Evolutionary conservation across 257 asterid species (phyloP), one percentile per base, ranked within the genome.

Genomic region (Petunia axillaris): DNA sequence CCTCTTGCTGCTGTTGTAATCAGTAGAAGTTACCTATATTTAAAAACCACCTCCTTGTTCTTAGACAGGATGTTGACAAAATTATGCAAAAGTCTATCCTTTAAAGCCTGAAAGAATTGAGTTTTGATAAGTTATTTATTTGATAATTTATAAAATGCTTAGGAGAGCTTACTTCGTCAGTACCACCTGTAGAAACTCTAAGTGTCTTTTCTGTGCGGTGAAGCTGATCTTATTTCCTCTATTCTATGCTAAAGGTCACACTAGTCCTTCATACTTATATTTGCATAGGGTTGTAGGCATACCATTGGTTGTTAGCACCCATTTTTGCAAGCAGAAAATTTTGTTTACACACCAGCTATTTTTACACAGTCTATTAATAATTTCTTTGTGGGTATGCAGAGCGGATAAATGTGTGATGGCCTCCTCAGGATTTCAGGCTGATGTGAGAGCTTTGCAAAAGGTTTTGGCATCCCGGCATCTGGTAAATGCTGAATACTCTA

Each of bases 381-480:
- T 25, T 36, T 36, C 44, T 63, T 63, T 63, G 68, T 81, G 65
- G 44, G 68, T 25, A 78, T 73, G 80, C 81, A 94, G 98, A 66
- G 96, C 95, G 82, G 98, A 89, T 82, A 94, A 90, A 83, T 85
- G 94, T 8, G 87, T 91, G 84, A 87, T 92, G 97, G 97, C 98
- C 79, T 92, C 98, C 57, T 94, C 97, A 44, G 97, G 98, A 46
- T 94, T 94, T 89, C 98, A 94, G 88, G 98, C 98, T 84, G 98
- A 94, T 80, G 97, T 94, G 53, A 87, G 97, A 83, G 97, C 98
- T 84, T 86, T 94, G 88, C 97, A 94, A 86, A 94, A 94, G 91
- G 82, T 77, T 54, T 80, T 87, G 82, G 76, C 85, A 60, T 86
- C 88, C 35, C 85, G 85, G 81, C 88, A 87, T 68, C 58, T 83